phyloP scores from a whole-genome alignment of 108 stramenopile genomes.

The Pseudonitzschia pungens region DNA sequence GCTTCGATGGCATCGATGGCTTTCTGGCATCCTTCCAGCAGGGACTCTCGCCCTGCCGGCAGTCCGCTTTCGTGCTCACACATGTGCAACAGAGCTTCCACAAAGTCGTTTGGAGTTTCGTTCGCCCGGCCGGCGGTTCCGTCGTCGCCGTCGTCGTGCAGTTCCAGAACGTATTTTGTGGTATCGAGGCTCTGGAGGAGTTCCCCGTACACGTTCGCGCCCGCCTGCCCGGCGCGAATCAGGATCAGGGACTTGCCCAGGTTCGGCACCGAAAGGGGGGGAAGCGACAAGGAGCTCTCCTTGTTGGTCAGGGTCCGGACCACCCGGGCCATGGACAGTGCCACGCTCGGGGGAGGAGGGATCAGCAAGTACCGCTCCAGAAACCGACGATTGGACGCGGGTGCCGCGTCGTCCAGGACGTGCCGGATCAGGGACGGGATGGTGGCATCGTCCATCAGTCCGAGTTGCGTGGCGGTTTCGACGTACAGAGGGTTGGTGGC shows the following conservation, averaged over 20 bases:
- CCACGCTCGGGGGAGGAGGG: constrained; percentile 73
- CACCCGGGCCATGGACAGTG: constrained; percentile 62
- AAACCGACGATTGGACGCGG: constrained; percentile 56
- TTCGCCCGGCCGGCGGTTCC: background rate
- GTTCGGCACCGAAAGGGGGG: constrained; percentile 52
- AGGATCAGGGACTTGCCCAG: constrained; percentile 70
- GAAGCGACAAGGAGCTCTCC: constrained; percentile 22
- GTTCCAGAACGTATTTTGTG: constrained; percentile 33
- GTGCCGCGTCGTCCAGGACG: constrained; percentile 68
- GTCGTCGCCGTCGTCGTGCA: constrained; percentile 9
- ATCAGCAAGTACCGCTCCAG: constrained; percentile 68
- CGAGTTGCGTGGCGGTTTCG: constrained; percentile 82
- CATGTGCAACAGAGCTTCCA: constrained; percentile 45
- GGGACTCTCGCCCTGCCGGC: constrained; percentile 34
- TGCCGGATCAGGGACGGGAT: constrained; percentile 63
- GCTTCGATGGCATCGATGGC: constrained; percentile 57
- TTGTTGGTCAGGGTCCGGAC: constrained; percentile 50
- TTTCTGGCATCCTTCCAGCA: constrained; percentile 43
- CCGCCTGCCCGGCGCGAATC: constrained; percentile 82
- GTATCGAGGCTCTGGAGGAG: constrained; percentile 59
- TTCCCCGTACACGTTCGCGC: constrained; percentile 72
- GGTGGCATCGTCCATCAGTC: constrained; percentile 61
- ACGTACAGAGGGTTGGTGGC: constrained; percentile 60
- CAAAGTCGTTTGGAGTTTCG: background rate
- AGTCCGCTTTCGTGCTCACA: constrained; percentile 68